phyloP scores from a whole-genome alignment of 2,329 filamentous ascomycete genomes.

The Pseudofabraea citricarpa region DNA sequence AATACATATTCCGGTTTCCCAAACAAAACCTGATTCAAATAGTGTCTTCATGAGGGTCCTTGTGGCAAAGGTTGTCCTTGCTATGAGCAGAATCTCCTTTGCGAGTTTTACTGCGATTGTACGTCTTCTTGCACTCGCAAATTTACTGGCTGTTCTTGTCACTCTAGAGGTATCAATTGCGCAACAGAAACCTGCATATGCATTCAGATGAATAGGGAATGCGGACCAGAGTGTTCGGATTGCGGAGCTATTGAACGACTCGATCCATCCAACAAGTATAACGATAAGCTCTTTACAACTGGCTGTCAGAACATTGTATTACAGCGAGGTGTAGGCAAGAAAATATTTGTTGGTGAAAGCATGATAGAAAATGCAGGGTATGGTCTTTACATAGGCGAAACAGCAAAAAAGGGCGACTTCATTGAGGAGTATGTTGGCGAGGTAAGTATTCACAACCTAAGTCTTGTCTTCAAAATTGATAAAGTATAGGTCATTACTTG shows the following conservation, averaged over 20 bases:
- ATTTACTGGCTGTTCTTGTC: constrained; percentile 64
- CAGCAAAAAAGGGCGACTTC: constrained; percentile 53
- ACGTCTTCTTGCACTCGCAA: constrained; percentile 57
- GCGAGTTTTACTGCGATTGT: constrained; percentile 68
- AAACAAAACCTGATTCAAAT: constrained; percentile 37
- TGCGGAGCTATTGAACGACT: constrained; percentile 68
- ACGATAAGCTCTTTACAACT: constrained; percentile 48
- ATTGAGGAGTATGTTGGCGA: constrained; percentile 80
- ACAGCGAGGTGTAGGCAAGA: constrained; percentile 62
- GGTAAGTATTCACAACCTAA: constrained; percentile 30
- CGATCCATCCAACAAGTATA: constrained; percentile 61
- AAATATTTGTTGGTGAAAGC: constrained; percentile 65
- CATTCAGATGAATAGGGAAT: constrained; percentile 68
- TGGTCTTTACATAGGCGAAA: constrained; percentile 60
- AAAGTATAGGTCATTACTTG: constrained; percentile 47
- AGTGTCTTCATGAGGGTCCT: constrained; percentile 65
- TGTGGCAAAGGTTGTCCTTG: constrained; percentile 63
- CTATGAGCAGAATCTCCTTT: constrained; percentile 55
- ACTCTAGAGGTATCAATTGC: constrained; percentile 54
- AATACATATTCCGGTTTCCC: constrained; percentile 51
- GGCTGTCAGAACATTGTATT: constrained; percentile 70
- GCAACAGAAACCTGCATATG: constrained; percentile 63
- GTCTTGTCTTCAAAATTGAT: not conserved
- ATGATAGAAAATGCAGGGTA: constrained; percentile 66
- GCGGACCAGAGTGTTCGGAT: constrained; percentile 67